Evolutionary conservation across 257 asterid genomes (phyloP).

Genomic region (Hygrophila difformis): DNA sequence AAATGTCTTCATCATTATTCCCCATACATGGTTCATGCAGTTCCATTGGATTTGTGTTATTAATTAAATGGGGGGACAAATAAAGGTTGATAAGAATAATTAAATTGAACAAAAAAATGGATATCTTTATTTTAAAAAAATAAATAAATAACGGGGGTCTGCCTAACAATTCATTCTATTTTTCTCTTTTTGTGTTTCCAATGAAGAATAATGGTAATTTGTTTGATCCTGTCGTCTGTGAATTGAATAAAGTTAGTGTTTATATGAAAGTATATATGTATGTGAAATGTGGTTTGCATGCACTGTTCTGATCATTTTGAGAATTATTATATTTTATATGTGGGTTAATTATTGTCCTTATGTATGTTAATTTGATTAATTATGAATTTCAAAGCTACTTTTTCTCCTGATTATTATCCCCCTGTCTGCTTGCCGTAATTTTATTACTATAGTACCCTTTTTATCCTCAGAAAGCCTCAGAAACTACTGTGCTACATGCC

Average conservation of each 20-base stretch:
- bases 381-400: constrained; percentile 25
- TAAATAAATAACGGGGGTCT: too few relatives aligned
- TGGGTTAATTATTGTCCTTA: constrained; percentile 7
- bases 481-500: too few relatives aligned
- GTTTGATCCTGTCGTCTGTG: constrained; percentile 33
- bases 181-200: constrained; percentile 23
- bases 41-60: too few relatives aligned
- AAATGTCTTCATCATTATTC: too few relatives aligned
- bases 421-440: constrained; percentile 35
- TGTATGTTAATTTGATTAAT: constrained; percentile 8
- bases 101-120: background rate
- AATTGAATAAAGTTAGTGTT: constrained; percentile 3
- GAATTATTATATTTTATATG: constrained; percentile 6
- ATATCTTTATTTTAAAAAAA: constrained; percentile 13
- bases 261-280: constrained; percentile 14
- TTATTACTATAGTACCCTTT: too few relatives aligned
- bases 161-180: constrained; percentile 32
- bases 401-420: constrained; percentile 25
- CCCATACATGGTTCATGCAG: background rate
- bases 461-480: too few relatives aligned
- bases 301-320: constrained; percentile 21
- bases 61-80: too few relatives aligned
- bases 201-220: constrained; percentile 29
- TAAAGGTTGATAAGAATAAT: background rate
- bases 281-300: constrained; percentile 10